Evolutionary conservation across 257 asterid species (phyloP).

Genomic region (Rhazya stricta): DNA sequence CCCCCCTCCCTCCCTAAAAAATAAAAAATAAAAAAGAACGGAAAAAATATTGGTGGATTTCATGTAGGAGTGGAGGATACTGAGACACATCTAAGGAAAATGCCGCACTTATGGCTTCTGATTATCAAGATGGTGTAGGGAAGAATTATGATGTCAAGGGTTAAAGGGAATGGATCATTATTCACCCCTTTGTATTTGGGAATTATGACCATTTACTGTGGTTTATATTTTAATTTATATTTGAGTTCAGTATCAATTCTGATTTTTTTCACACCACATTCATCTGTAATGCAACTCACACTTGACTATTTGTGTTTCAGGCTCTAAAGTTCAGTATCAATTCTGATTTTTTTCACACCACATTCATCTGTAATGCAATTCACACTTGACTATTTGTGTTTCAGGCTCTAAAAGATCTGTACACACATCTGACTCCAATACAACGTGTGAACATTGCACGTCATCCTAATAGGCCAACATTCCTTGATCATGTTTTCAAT

Average conservation of each 20-base stretch:
- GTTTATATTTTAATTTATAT: neutral
- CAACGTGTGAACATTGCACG: slow-evolving; percentile 84
- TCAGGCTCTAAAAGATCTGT: slow-evolving; percentile 81
- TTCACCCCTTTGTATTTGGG: neutral
- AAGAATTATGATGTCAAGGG: neutral
- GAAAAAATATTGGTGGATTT: neutral
- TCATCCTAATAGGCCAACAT: slow-evolving; percentile 86
- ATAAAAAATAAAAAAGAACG: too few species aligned
- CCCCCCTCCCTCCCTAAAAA: neutral
- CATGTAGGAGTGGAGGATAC: neutral
- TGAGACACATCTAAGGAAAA: neutral
- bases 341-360: neutral
- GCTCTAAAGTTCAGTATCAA: slow-evolving; percentile 47
- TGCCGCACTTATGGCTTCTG: neutral
- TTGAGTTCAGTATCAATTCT: neutral
- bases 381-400: slow-evolving; percentile 18
- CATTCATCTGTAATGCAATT: slow-evolving; percentile 8
- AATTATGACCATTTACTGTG: neutral
- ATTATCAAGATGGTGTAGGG: neutral
- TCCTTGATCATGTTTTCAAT: slow-evolving; percentile 81
- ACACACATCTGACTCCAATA: slow-evolving; percentile 68
- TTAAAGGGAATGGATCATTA: neutral
- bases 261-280: neutral
- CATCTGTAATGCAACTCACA: slow-evolving; percentile 10
- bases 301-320: slow-evolving; percentile 41